Evolutionary conservation across 805 yeast species (phyloP), one percentile per base, ranked within the genome.

Genomic region (Yamadazyma endophytica): DNA sequence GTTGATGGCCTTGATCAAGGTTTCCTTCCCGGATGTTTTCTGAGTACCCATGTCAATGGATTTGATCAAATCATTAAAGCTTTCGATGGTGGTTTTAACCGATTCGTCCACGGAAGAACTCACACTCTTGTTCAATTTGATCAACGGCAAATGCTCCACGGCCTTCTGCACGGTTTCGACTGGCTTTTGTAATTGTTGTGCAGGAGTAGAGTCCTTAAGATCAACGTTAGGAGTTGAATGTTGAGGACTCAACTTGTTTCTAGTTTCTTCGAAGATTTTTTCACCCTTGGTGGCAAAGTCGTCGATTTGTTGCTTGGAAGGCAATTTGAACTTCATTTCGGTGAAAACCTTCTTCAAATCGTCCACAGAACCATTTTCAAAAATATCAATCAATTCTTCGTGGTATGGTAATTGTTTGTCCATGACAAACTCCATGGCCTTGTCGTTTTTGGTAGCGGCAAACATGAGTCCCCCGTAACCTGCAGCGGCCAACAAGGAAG

Each of bases 371-470:
- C 64, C 66, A 26, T 51, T 45, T 42, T 64, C 70, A 26, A 61
- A 54, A 22, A 58, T 26, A 26, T 64, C 64, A 33, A 65, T 45
- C 26, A 63, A 40, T 42, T 61, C 64, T 38, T 65, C 72, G 36
- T 60, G 50, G 47, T 60, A 63, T 11, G 72, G 72, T 38, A 61
- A 56, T 34, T 64, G 61, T 31, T 62, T 45, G 43, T 64, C 70
- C 34, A 63, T 58, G 23, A 65, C 67, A 39, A 63, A 63, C 44
- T 64, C 70, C 64, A 64, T 54, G 11, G 64, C 69, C 31, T 49
- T 52, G 29, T 65, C 70, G 42, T 56, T 64, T 43, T 63, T 65
- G 35, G 70, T 63, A 30, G 70, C 70, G 23, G 42, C 58, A 34
- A 43, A 65, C 38, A 64, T 47, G 9, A 67, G 54, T 14, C 62